phyloP scores from a whole-genome alignment of 371 early-diverging fungal genomes.

The Apophysomyces variabilis region DNA sequence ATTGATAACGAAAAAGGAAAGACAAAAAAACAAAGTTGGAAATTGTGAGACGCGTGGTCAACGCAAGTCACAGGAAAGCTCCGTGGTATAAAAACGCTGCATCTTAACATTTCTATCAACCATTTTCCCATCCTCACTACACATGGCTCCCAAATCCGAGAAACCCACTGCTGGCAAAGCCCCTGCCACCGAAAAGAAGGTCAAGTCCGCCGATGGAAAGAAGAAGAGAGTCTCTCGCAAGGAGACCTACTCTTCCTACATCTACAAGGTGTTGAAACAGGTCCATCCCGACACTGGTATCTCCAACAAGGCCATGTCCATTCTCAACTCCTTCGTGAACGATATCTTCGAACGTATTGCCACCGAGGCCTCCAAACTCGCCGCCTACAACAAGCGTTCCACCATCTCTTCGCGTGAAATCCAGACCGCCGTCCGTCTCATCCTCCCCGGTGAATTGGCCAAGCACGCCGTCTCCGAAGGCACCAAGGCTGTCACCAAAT shows the following conservation, averaged over 20 bases:
- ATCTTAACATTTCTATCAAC: constrained; percentile 17
- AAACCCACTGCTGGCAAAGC: constrained; percentile 73
- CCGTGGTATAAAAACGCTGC: constrained; percentile 14
- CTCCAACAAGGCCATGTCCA: constrained; percentile 98
- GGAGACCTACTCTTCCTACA: constrained; percentile 95
- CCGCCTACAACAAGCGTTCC: constrained; percentile 93
- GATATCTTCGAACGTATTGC: constrained; percentile 97
- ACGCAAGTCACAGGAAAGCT: constrained; percentile 9
- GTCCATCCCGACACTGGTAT: constrained; percentile 98
- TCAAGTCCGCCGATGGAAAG: constrained; percentile 53
- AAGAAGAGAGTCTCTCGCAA: constrained; percentile 70
- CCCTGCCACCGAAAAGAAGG: constrained; percentile 64
- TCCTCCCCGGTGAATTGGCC: constrained; percentile 96
- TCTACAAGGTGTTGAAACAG: constrained; percentile 97
- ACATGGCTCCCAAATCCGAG: constrained; percentile 59
- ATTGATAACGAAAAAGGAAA: neutral
- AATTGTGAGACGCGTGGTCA: constrained; percentile 4
- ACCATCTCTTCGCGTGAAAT: constrained; percentile 97
- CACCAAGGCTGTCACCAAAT: constrained; percentile 98
- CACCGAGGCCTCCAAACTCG: constrained; percentile 90
- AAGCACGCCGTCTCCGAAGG: constrained; percentile 99
- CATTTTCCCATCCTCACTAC: constrained; percentile 11
- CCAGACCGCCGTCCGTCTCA: constrained; percentile 93
- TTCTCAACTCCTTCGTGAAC: constrained; percentile 97
- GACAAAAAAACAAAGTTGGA: neutral